Conservation (phyloP, 108 stramenopile species). For the Aureococcus anophagefferens region DNA sequence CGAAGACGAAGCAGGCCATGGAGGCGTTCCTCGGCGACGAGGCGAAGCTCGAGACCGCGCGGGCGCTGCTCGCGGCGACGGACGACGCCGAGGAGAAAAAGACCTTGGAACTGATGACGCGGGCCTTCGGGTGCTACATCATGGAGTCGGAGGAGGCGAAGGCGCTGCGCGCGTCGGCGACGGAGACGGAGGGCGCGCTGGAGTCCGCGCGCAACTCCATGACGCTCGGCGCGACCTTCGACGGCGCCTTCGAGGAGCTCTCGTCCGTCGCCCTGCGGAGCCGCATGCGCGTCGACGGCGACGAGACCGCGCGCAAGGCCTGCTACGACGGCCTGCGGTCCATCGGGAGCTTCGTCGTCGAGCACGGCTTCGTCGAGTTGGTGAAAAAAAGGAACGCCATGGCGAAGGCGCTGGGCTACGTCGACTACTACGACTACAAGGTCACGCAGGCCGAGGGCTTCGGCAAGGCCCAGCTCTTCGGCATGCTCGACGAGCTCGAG, state of each 20-base stretch:
- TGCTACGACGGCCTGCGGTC: slow-evolving; percentile 54
- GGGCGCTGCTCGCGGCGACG: slow-evolving; percentile 14
- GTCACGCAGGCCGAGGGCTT: slow-evolving; percentile 63
- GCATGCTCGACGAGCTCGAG: slow-evolving; percentile 55
- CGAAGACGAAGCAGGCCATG: slow-evolving; percentile 56
- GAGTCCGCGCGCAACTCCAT: slow-evolving; percentile 48
- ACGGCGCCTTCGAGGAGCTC: slow-evolving; percentile 39
- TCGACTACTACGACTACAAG: slow-evolving; percentile 62
- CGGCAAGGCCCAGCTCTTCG: slow-evolving; percentile 50
- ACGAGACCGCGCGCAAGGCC: slow-evolving; percentile 47
- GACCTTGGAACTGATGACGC: slow-evolving; percentile 40
- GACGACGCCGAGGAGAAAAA: slow-evolving; percentile 25
- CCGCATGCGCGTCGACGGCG: slow-evolving; percentile 34
- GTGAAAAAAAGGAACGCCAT: slow-evolving; percentile 52
- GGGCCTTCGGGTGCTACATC: slow-evolving; percentile 49
- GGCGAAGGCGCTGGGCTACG: slow-evolving; percentile 42
- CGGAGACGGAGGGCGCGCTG: slow-evolving; percentile 44
- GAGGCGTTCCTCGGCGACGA: slow-evolving; percentile 51
- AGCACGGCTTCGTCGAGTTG: slow-evolving; percentile 59
- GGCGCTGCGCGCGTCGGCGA: slow-evolving; percentile 39
- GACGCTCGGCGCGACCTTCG: slow-evolving; percentile 27
- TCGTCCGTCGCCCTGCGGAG: slow-evolving; percentile 55
- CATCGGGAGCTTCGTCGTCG: slow-evolving; percentile 51
- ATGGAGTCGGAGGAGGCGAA: slow-evolving; percentile 45
- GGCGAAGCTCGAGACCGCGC: slow-evolving; percentile 27